Evolutionary conservation across 805 yeast genomes (phyloP).

Genomic region (Barnettozyma wickerhamii): DNA sequence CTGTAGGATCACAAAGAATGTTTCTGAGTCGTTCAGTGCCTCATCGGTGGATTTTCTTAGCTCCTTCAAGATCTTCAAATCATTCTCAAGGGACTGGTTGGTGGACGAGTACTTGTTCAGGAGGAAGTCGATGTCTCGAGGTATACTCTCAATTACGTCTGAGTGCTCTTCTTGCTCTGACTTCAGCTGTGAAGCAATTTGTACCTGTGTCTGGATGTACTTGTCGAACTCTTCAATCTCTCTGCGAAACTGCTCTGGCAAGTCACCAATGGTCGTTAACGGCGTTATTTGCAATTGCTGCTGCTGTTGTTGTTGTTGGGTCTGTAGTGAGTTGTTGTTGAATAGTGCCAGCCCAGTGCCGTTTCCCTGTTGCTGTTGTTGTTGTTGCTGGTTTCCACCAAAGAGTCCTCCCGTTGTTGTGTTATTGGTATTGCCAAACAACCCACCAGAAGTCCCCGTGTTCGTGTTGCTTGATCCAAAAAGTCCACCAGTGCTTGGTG

Average conservation of each 20-base stretch:
- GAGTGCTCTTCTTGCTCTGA: conserved; percentile 59
- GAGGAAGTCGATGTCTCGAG: conserved; percentile 64
- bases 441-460: conserved; percentile 20
- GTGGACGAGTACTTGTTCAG: conserved; percentile 58
- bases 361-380: conserved; percentile 4
- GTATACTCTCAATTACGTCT: conserved; percentile 63
- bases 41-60: conserved; percentile 40
- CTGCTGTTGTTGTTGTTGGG: conserved; percentile 36
- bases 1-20: conserved; percentile 48
- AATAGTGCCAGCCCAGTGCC: conserved; percentile 28
- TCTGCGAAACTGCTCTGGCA: conserved; percentile 65
- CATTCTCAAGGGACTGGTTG: conserved; percentile 55
- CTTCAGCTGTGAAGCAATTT: conserved; percentile 63
- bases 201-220: conserved; percentile 69
- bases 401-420: conserved; percentile 18
- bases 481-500: conserved; percentile 25
- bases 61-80: conserved; percentile 40
- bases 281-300: conserved; percentile 53
- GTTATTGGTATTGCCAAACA: conserved; percentile 23
- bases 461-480: conserved; percentile 23
- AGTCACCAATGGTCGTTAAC: conserved; percentile 69
- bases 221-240: conserved; percentile 69
- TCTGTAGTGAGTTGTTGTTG: conserved; percentile 18
- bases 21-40: conserved; percentile 42
- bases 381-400: conserved; percentile 11